Evolutionary conservation across 2,329 filamentous ascomycete genomes (phyloP), one percentile per base, ranked within the genome.

Genomic region (Stromatinia cepivora): DNA sequence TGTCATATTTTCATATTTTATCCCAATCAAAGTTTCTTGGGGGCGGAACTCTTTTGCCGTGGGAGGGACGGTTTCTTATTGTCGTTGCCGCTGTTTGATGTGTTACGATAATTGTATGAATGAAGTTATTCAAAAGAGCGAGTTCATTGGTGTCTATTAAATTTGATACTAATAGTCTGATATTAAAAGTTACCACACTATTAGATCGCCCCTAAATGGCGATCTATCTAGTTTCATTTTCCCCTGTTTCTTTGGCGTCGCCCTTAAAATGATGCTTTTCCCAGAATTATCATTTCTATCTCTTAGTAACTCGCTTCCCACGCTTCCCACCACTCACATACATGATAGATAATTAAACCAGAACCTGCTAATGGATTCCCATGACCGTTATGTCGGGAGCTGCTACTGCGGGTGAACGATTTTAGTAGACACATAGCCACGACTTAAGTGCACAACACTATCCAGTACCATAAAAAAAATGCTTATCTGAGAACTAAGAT

Each of bases 321-420:
- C 39, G 34, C n/a, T 63, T 56, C 52, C 48, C 34, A 46, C 66
- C 66, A 68, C 57, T 68, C 50, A 68, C 46, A 63, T 46, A 52
- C 56, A 36, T 48, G n/a, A 31, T n/a, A 17, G 54, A 52, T 31
- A 28, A 61, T 31, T 50, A 67, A 62, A 52, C 5, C 48, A 63
- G 34, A 54, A 25, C 66, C 57, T 68, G 66, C 59, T 63, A 50
- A 68, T 63, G 57, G 57, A 67, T 68, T 68, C 66, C 66, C 66
- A 68, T 68, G 57, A 68, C 66, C 66, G 66, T 68, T 68, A 68
- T 63, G 48, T 63, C 57, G 66, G 66, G 66, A 68, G 65, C 57
- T 63, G 59, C 66, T 68, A 68, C 66, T 68, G 66, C 66, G 66
- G 66, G 66, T 68, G 57, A 63, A 68, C 66, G 48, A 68, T 68